Conservation (phyloP, 495 filamentous ascomycete genomes). For the Tetracladium marchalianum region DNA sequence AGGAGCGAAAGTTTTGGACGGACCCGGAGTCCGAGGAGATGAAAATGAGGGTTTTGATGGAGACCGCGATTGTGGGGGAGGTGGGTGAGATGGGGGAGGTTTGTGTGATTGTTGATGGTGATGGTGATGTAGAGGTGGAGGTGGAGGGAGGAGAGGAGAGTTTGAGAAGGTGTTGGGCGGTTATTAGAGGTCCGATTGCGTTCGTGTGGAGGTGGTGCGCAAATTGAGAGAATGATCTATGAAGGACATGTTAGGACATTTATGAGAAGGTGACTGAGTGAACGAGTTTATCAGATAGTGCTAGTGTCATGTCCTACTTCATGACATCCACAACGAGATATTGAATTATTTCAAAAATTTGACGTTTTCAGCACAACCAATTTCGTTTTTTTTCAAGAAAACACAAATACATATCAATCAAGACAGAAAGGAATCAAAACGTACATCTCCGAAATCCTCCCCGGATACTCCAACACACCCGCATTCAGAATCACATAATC, state of each 20-base stretch:
- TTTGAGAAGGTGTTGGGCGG: slow-evolving; percentile 39
- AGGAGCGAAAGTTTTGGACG: slow-evolving; percentile 30
- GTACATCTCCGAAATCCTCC: slow-evolving; percentile 44
- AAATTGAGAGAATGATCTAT: slow-evolving; percentile 40
- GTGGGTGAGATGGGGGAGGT: slow-evolving; percentile 10
- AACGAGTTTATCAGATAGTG: too few species aligned
- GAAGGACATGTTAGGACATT: slow-evolving; percentile 1
- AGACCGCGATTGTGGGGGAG: slow-evolving; percentile 6
- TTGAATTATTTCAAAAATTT: too few species aligned
- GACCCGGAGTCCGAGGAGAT: slow-evolving; percentile 12
- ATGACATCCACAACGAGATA: too few species aligned
- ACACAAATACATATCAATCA: too few species aligned
- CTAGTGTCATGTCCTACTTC: too few species aligned
- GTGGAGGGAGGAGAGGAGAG: slow-evolving; percentile 29
- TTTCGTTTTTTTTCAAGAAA: not conserved
- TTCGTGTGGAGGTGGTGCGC: slow-evolving; percentile 45
- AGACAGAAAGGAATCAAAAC: slow-evolving; percentile 12
- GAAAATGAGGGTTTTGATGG: slow-evolving; percentile 9
- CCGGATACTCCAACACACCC: slow-evolving; percentile 47
- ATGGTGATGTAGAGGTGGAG: slow-evolving; percentile 38
- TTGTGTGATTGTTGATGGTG: slow-evolving; percentile 28
- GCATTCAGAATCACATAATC: slow-evolving; percentile 46
- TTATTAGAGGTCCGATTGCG: slow-evolving; percentile 46
- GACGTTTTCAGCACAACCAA: too few species aligned
- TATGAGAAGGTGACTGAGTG: not conserved